A percentile compares a stretch with the other conserved stretches of the same genome.
These are phyloP conservation scores for Niveomyces coronatus DNA, from an alignment of 2,329 filamentous ascomycete genomes.

Conservation along the genomic window DNA sequence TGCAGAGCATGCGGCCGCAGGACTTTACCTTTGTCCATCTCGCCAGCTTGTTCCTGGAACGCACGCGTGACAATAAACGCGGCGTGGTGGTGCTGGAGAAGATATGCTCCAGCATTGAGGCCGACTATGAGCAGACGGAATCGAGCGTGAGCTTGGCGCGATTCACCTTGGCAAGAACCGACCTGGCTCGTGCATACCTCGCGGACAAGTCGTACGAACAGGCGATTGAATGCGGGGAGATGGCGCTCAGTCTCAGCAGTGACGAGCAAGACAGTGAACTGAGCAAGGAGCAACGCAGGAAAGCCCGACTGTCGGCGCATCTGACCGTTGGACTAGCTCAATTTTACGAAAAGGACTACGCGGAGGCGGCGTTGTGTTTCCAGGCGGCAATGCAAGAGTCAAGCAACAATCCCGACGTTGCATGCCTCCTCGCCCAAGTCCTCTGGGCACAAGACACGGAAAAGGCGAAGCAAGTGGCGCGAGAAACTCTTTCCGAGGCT, in stretches of 20 bases:
- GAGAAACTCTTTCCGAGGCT: slow-evolving; percentile 69
- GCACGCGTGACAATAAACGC: slow-evolving; percentile 56
- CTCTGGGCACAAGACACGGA: slow-evolving; percentile 82
- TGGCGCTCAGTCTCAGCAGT: slow-evolving; percentile 65
- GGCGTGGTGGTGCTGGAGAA: slow-evolving; percentile 54
- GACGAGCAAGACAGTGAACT: slow-evolving; percentile 61
- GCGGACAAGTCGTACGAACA: slow-evolving; percentile 53
- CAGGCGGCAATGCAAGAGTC: slow-evolving; percentile 70
- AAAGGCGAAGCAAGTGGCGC: slow-evolving; percentile 63
- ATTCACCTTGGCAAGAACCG: slow-evolving; percentile 76
- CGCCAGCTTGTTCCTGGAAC: slow-evolving; percentile 69
- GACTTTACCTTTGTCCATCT: slow-evolving; percentile 70
- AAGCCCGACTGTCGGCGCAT: slow-evolving; percentile 71
- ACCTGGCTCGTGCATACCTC: slow-evolving; percentile 76
- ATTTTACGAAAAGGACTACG: slow-evolving; percentile 57
- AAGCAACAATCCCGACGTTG: slow-evolving; percentile 65
- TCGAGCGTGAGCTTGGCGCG: slow-evolving; percentile 60
- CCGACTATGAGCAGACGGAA: slow-evolving; percentile 76
- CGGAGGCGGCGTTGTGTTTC: slow-evolving; percentile 68
- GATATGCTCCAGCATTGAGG: slow-evolving; percentile 62
- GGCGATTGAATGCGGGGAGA: slow-evolving; percentile 71
- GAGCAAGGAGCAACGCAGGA: slow-evolving; percentile 52
- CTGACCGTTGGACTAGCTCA: slow-evolving; percentile 76
- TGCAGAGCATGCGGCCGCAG: slow-evolving; percentile 58
- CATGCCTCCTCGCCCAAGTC: slow-evolving; percentile 81